Evolutionary conservation across 768 basidiomycete genomes (phyloP).

Genomic region (Mycena amicta): DNA sequence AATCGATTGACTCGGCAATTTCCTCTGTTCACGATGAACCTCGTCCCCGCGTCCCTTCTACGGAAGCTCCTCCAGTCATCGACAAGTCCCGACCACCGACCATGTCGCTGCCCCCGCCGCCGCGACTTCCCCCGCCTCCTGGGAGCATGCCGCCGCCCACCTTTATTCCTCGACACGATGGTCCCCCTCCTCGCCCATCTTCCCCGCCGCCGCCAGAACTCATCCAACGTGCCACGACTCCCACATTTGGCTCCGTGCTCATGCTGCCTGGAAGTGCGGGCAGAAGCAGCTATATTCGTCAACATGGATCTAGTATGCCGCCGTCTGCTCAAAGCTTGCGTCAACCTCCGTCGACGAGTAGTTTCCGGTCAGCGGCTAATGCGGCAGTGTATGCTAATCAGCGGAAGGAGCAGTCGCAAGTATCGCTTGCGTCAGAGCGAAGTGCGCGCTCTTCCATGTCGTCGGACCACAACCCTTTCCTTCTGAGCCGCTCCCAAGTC

Average conservation of each 20-base stretch:
- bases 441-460: conserved; percentile 83
- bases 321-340: conserved; percentile 63
- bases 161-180: conserved; percentile 70
- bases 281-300: conserved; percentile 51
- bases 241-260: conserved; percentile 69
- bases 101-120: conserved; percentile 82
- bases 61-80: conserved; percentile 47
- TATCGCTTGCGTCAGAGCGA: conserved; percentile 71
- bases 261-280: conserved; percentile 48
- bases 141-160: conserved; percentile 73
- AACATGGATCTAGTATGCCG: conserved; percentile 77
- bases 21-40: conserved; percentile 55
- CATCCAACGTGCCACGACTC: conserved; percentile 88
- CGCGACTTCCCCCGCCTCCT: conserved; percentile 71
- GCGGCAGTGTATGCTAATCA: conserved; percentile 57
- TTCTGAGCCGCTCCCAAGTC: conserved; percentile 21
- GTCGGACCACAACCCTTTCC: conserved; percentile 66
- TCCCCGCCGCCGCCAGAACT: conserved; percentile 94
- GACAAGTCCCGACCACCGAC: conserved; percentile 85
- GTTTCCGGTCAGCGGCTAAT: conserved; percentile 77
- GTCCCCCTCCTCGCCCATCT: conserved; percentile 82
- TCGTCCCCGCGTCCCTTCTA: conserved; percentile 68
- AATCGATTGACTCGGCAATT: conserved; percentile 72
- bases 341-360: conserved; percentile 76
- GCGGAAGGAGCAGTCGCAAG: conserved; percentile 62